Conservation (phyloP, 1,284 basidiomycete species). For the Cerioporus squamosus region DNA sequence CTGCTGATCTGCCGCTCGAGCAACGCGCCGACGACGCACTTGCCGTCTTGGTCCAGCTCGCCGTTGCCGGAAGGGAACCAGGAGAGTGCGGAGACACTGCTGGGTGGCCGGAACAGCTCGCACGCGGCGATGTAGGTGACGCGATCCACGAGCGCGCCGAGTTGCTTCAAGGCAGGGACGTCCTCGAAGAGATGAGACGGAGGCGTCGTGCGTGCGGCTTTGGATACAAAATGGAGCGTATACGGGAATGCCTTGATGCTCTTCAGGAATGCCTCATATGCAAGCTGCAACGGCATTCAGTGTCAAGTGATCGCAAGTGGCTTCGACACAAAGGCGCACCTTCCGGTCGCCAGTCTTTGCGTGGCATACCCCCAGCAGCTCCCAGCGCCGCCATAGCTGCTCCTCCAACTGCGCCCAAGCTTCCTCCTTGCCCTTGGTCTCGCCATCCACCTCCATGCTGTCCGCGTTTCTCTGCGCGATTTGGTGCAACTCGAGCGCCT, state of each 20-base stretch:
- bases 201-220: constrained; percentile 35
- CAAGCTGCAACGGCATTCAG: constrained; percentile 46
- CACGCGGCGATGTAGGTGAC: constrained; percentile 66
- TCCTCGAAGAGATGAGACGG: constrained; percentile 41
- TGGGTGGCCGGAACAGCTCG: constrained; percentile 59
- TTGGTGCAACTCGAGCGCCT: constrained; percentile 41
- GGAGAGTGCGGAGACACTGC: constrained; percentile 42
- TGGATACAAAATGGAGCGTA: constrained; percentile 38
- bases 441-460: constrained; percentile 25
- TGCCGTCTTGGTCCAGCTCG: constrained; percentile 7
- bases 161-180: constrained; percentile 50
- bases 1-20: constrained; percentile 63
- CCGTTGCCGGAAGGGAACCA: constrained; percentile 2
- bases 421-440: constrained; percentile 43
- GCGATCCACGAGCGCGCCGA: constrained; percentile 63
- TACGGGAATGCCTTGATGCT: constrained; percentile 61
- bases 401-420: constrained; percentile 64
- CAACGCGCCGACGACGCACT: constrained; percentile 51
- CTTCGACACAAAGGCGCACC: constrained; percentile 39
- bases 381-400: constrained; percentile 72
- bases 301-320: not conserved
- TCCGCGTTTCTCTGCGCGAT: not conserved
- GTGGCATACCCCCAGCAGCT: constrained; percentile 79
- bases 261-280: constrained; percentile 60
- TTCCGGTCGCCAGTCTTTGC: constrained; percentile 73